These are phyloP conservation scores for Chernovozyma aurita DNA, from an alignment of 1,139 yeast species.

Conservation along the genomic window DNA sequence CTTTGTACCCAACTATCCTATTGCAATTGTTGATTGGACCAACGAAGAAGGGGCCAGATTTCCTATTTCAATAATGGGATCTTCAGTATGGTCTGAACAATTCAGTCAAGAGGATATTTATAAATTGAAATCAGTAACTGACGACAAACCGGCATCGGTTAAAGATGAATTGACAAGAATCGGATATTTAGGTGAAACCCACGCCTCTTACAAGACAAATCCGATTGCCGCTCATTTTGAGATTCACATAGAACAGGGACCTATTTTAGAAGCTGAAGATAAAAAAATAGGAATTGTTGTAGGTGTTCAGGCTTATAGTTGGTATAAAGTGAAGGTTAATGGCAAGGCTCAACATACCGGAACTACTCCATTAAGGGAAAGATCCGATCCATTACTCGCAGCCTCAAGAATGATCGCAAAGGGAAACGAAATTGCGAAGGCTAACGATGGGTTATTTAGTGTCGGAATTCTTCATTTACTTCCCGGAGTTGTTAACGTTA, in stretches of 20 bases:
- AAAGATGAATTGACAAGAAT: conserved; percentile 54
- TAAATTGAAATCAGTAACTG: conserved; percentile 49
- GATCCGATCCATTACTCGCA: conserved; percentile 60
- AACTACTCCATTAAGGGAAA: conserved; percentile 61
- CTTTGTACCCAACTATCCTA: conserved; percentile 57
- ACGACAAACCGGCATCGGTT: conserved; percentile 47
- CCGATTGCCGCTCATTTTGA: conserved; percentile 70
- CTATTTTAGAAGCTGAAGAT: conserved; percentile 52
- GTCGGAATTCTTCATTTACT: conserved; percentile 53
- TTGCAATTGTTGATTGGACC: conserved; percentile 66
- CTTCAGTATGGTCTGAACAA: conserved; percentile 63
- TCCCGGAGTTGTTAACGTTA: conserved; percentile 64
- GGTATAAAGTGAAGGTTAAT: conserved; percentile 50
- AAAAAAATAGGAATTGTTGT: conserved; percentile 61
- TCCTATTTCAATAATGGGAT: conserved; percentile 61
- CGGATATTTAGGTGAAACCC: conserved; percentile 53
- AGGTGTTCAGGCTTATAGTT: conserved; percentile 64
- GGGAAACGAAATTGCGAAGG: conserved; percentile 53
- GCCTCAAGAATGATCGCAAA: conserved; percentile 52
- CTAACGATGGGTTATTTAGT: conserved; percentile 50
- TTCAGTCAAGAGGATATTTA: conserved; percentile 46
- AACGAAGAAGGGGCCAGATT: conserved; percentile 79
- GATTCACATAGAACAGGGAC: conserved; percentile 75
- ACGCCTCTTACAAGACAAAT: conserved; percentile 44
- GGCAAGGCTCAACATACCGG: conserved; percentile 74